Conservation (phyloP, 805 yeast genomes). For the Limtongia smithiae region DNA sequence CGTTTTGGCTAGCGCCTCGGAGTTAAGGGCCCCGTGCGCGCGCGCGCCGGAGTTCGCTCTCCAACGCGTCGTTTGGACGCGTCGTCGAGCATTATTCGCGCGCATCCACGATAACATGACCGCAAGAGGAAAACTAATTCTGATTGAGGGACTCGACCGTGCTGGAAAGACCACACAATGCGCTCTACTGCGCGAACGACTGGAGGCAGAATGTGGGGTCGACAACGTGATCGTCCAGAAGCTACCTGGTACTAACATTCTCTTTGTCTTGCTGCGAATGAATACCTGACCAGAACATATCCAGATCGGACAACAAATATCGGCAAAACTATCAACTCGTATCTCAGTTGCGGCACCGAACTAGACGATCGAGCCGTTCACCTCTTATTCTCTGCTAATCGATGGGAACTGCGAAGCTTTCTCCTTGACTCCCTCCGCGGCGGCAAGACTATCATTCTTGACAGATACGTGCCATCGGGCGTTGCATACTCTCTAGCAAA, state of each 20-base stretch:
- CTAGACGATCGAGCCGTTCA: constrained; percentile 81
- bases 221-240: constrained; percentile 54
- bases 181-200: constrained; percentile 38
- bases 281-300: neutral
- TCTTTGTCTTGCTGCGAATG: neutral
- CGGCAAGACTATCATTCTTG: constrained; percentile 67
- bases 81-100: too few relatives aligned
- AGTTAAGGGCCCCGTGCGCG: too few relatives aligned
- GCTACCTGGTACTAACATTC: constrained; percentile 53
- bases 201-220: constrained; percentile 29
- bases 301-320: constrained; percentile 73
- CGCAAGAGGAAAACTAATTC: constrained; percentile 65
- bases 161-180: constrained; percentile 93
- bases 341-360: constrained; percentile 49
- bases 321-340: constrained; percentile 73
- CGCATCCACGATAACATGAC: too few relatives aligned
- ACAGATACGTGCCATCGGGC: constrained; percentile 89
- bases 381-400: constrained; percentile 81
- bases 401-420: constrained; percentile 74
- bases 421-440: constrained; percentile 46
- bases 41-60: too few relatives aligned
- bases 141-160: constrained; percentile 90
- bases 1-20: too few relatives aligned
- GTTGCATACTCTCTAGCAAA: constrained; percentile 90
- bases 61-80: too few relatives aligned